Percentiles rank a stretch among this genome's conserved stretches.
Conservation (phyloP, 108 stramenopile genomes). For the Epithemia pelagica region DNA sequence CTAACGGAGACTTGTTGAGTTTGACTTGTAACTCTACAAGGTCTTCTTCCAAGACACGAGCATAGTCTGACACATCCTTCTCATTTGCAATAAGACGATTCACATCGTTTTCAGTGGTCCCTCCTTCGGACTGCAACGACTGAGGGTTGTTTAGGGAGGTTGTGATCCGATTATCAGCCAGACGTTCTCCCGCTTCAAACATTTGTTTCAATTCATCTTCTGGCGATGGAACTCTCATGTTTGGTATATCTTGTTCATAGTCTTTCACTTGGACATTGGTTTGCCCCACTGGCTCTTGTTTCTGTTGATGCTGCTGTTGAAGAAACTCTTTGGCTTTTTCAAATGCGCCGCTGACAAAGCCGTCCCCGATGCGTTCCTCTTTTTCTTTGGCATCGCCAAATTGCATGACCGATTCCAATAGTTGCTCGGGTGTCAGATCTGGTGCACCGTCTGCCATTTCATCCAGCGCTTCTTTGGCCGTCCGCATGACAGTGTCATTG, state of each 20-base stretch:
- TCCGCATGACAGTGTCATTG: background rate
- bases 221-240: background rate
- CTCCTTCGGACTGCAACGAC: background rate
- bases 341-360: conserved; percentile 78
- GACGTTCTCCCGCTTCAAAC: conserved; percentile 63
- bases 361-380: conserved; percentile 47
- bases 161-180: conserved; percentile 46
- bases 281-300: conserved; percentile 9
- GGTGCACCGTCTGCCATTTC: conserved; percentile 40
- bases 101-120: conserved; percentile 41
- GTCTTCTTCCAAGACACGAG: conserved; percentile 68
- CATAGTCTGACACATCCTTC: conserved; percentile 60
- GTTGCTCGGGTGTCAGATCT: conserved; percentile 67
- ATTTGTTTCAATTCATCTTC: conserved; percentile 66
- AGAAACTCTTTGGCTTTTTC: conserved; percentile 72
- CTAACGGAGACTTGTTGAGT: conserved; percentile 43
- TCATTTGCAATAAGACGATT: conserved; percentile 63
- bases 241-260: background rate
- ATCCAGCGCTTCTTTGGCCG: conserved; percentile 41
- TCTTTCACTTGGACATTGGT: conserved; percentile 4
- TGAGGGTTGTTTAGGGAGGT: conserved; percentile 9
- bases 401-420: conserved; percentile 56
- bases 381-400: conserved; percentile 70
- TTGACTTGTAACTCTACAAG: conserved; percentile 67
- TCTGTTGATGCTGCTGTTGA: conserved; percentile 24